Conservation (phyloP, 2,329 filamentous ascomycete species). For the Coniella vitis region DNA sequence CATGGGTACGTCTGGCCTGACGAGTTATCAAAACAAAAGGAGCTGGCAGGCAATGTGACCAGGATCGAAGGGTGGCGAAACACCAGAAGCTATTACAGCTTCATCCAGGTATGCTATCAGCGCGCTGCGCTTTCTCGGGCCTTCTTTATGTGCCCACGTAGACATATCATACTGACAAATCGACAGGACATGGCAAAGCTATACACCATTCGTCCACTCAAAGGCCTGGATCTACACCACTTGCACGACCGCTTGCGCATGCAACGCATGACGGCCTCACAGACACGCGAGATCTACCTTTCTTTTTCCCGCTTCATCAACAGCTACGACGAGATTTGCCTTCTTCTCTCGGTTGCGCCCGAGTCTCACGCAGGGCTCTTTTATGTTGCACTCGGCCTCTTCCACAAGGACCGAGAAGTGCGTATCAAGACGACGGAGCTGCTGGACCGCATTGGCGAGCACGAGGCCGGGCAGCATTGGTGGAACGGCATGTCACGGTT, state of each 20-base stretch:
- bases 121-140: too few relatives aligned
- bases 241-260: constrained; percentile 86
- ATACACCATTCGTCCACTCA: constrained; percentile 60
- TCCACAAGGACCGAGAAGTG: constrained; percentile 80
- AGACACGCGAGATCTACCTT: constrained; percentile 79
- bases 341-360: constrained; percentile 74
- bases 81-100: constrained; percentile 91
- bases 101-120: constrained; percentile 63
- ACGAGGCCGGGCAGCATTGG: constrained; percentile 90
- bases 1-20: constrained; percentile 96
- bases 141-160: too few relatives aligned
- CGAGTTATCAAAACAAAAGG: constrained; percentile 70
- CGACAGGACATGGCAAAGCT: constrained; percentile 56
- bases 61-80: constrained; percentile 96
- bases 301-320: constrained; percentile 69
- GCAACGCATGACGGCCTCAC: constrained; percentile 67
- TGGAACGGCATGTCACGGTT: constrained; percentile 84
- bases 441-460: constrained; percentile 72
- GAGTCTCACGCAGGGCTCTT: constrained; percentile 86
- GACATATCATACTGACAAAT: constrained; percentile 23
- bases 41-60: constrained; percentile 85
- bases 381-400: constrained; percentile 82
- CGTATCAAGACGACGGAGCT: constrained; percentile 71
- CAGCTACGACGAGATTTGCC: constrained; percentile 77
- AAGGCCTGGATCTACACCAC: constrained; percentile 81